Base-by-base conservation (phyloP, 208 protist genomes). In the Acanthamoeba castellanii region DNA sequence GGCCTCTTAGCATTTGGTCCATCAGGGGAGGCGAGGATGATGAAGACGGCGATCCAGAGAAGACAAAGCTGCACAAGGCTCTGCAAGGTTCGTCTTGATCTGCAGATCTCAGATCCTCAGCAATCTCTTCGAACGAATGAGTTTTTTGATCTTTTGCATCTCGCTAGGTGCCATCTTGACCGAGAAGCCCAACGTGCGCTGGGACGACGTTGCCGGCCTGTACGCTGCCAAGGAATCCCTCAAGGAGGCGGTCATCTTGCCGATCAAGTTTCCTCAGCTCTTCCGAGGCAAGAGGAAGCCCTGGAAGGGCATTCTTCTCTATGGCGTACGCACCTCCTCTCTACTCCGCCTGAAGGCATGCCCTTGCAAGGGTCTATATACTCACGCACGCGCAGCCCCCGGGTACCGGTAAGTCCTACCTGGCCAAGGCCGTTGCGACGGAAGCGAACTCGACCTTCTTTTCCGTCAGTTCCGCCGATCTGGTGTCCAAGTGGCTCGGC, bases 401-500 rank as follows among this genome's bases (percentile, higher is more conserved):
- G n/a, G 98, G 98, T 95, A 99, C 98, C 45, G 98, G 98, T 85
- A 99, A 99, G 95, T 98, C 98, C 14, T 98, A 98, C 68, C 95
- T 99, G n/a, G 99, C 98, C 81, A 99, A 97, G 94, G 98, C 98
- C 37, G 98, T 99, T 42, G 98, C 98, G 11, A 98, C 97, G 50
- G 99, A 99, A 85, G 98, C 98, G 47, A 96, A 99, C n/a, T 97
- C 99, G 34, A 99, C 99, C 30, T 99, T 99, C 95, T 99, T 99
- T 95, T 98, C 98, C 74, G 98, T 99, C 16, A 99, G 99, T 57
- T 99, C 99, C 45, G 98, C 98, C 3, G 99, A 99, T 95, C 97
- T 99, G 45, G 98, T 99, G 27, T 99, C 97, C 57, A 99, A 99
- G 97, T 99, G 99, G 99, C 97, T 99, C 14, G 99, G 99, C 52